A percentile compares a stretch with the other conserved stretches of the same genome.
Evolutionary conservation across 2,329 filamentous ascomycete genomes (phyloP).

Genomic region (Cladosporium halotolerans): DNA sequence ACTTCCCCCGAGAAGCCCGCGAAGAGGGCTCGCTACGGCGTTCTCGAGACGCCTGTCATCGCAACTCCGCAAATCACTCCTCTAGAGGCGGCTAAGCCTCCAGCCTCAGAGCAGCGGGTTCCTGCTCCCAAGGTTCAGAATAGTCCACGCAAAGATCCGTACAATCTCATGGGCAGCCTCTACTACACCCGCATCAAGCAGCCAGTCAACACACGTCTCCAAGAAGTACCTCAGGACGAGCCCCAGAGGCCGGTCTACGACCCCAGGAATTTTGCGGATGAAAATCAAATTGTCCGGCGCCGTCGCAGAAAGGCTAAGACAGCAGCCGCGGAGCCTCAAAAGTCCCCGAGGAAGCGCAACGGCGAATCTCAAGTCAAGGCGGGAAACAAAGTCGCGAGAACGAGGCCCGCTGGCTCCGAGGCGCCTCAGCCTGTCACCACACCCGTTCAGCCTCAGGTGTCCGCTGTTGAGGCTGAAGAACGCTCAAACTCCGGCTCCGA

Average conservation of each 20-base stretch:
- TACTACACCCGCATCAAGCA: background rate
- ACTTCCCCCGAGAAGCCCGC: background rate
- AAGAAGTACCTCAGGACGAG: background rate
- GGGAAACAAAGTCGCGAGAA: background rate
- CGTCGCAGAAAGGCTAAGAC: background rate
- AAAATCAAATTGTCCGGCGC: too few species aligned
- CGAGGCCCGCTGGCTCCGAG: background rate
- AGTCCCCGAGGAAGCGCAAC: background rate
- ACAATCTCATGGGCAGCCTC: conserved; percentile 3
- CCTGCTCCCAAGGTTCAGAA: too few species aligned
- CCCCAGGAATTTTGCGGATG: background rate
- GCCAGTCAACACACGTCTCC: background rate
- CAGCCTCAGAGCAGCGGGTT: too few species aligned
- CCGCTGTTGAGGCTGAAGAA: too few species aligned
- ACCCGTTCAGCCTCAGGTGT: background rate
- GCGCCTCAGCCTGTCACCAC: background rate
- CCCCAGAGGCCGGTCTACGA: background rate
- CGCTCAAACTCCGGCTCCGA: too few species aligned
- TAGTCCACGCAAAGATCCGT: background rate
- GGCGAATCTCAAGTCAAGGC: background rate
- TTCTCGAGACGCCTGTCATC: background rate
- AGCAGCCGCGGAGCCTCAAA: background rate
- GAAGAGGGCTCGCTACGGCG: conserved; percentile 4
- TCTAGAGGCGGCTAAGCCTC: too few species aligned
- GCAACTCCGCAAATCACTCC: background rate